These are phyloP conservation scores for Aegilops umbellulata DNA, from an alignment of 176 grass and related monocot genomes.

Conservation along the genomic window DNA sequence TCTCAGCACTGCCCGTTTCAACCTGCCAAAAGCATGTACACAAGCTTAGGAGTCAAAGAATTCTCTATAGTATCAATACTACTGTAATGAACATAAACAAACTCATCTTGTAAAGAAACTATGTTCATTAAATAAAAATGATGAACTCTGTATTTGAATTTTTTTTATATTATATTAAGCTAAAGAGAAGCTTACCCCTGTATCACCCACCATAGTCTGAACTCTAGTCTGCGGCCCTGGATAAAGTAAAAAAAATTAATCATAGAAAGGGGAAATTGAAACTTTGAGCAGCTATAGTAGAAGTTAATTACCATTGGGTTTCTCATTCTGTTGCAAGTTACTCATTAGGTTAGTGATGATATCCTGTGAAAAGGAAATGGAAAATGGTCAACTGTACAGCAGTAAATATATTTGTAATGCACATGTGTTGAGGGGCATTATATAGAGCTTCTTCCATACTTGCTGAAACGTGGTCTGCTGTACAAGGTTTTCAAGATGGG, in stretches of 20 bases:
- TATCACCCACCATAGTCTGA: conserved; percentile 32
- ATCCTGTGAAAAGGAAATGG: conserved; percentile 48
- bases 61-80: not conserved
- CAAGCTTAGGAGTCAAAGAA: not conserved
- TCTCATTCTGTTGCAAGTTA: conserved; percentile 80
- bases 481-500: conserved; percentile 95
- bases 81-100: conserved; percentile 2
- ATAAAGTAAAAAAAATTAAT: conserved; percentile 29
- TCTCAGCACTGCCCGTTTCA: conserved; percentile 47
- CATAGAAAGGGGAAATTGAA: not conserved
- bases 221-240: conserved; percentile 45
- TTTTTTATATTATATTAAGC: not conserved
- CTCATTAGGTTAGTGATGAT: conserved; percentile 73
- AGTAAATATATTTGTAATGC: not conserved
- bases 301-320: conserved; percentile 48
- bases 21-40: conserved; percentile 40
- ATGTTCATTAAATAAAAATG: not conserved
- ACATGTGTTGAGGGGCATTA: conserved; percentile 6
- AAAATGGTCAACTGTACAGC: not conserved
- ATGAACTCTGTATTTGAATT: not conserved
- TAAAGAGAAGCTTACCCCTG: conserved; percentile 36
- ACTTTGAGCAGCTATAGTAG: conserved; percentile 8
- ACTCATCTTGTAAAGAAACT: not conserved
- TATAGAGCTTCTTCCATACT: conserved; percentile 47
- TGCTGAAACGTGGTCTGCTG: conserved; percentile 95